Evolutionary conservation across 768 basidiomycete species (phyloP), one percentile per base, ranked within the genome.

Genomic region (Dacryopinax spathularia): DNA sequence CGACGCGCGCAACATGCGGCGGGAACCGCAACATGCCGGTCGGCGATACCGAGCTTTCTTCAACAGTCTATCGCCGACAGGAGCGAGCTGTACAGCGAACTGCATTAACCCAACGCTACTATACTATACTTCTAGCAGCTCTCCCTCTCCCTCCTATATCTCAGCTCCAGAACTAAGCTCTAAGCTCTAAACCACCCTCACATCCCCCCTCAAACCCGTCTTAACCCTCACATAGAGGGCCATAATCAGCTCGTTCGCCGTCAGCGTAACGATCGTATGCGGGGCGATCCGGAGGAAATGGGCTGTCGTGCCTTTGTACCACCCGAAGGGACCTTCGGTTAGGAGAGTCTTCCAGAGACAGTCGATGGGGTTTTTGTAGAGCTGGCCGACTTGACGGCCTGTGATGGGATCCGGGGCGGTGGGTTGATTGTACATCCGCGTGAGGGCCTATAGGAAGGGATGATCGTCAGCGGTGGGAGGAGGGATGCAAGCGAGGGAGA

Each of bases 301-400:
- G 1, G 95, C 94, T 0, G 90, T 90, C 1, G 91, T 91, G 39
- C 95, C 89, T 91, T 97, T 97, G 77, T 99, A 99, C 88, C 88
- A 90, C n/a, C 91, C 96, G 25, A 82, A 78, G 10, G 92, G 75
- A 33, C 96, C 96, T 76, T 99, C 96, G 0, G 86, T 78, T 72
- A 85, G 85, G 67, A 90, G 81, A 0, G 96, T 99, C 79, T 96
- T 97, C 90, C 89, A 95, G 60, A 99, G 77, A 76, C 95, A 97
- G 69, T 97, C 93, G 69, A 97, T 85, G 2, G 94, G 94, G 70
- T 88, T 93, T 73, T 81, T 88, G 76, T 98, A 96, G 20, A 94
- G 75, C 0, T 83, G 77, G 13, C 92, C 94, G 66, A 83, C 81
- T 31, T 82, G 72, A 68, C 77, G 84, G 34, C 92, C 92, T 68